Evolutionary conservation across 176 grass and related monocot species (phyloP).

Genomic region (Phoenix dactylifera): DNA sequence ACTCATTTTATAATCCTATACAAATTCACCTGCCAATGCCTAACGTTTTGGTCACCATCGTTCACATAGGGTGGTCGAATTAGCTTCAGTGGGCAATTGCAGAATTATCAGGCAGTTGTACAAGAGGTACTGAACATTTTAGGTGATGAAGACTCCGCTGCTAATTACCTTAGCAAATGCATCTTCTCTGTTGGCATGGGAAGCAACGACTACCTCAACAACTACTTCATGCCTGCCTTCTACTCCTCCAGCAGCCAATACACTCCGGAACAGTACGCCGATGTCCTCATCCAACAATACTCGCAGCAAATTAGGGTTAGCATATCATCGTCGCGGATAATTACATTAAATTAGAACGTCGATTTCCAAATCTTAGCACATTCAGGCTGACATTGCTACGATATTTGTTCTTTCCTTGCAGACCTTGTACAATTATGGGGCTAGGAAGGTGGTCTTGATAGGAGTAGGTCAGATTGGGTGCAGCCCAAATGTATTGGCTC

Average conservation of each 20-base stretch:
- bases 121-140: conserved; percentile 55
- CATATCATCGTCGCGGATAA: background rate
- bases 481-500: conserved; percentile 77
- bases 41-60: too few relatives aligned
- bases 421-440: conserved; percentile 62
- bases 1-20: too few relatives aligned
- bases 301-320: conserved; percentile 43
- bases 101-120: conserved; percentile 70
- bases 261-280: conserved; percentile 69
- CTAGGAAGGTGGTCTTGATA: conserved; percentile 80
- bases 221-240: conserved; percentile 88
- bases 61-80: conserved; percentile 44
- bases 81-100: conserved; percentile 47
- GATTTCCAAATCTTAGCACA: too few relatives aligned
- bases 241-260: conserved; percentile 53
- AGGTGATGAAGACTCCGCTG: conserved; percentile 54
- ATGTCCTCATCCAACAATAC: conserved; percentile 53
- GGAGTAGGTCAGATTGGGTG: conserved; percentile 82
- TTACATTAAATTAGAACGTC: too few relatives aligned
- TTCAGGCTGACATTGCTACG: too few relatives aligned
- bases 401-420: background rate
- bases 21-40: too few relatives aligned
- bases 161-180: conserved; percentile 77
- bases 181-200: conserved; percentile 86
- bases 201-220: conserved; percentile 97